These are phyloP conservation scores for Pythium rishiriense DNA, from an alignment of 352 stramenopile genomes.

Conservation along the genomic window DNA sequence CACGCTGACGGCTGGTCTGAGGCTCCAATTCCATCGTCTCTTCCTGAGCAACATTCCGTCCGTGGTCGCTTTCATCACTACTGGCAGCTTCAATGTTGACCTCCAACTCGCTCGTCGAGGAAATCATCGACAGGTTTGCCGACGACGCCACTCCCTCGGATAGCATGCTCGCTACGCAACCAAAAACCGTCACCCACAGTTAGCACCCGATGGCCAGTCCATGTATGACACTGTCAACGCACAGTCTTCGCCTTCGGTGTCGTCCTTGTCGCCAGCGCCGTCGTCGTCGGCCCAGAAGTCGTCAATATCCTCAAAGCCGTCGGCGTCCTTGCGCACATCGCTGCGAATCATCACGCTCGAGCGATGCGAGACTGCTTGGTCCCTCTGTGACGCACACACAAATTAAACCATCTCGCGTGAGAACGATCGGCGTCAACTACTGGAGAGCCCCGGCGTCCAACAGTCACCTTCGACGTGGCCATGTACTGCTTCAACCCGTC, in stretches of 20 bases:
- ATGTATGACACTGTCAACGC: neutral
- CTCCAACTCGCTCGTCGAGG: too few relatives aligned
- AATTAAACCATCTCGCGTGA: too few relatives aligned
- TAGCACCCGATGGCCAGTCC: neutral
- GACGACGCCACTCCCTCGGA: constrained; percentile 26
- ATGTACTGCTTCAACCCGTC: constrained; percentile 67
- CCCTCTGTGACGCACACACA: too few relatives aligned
- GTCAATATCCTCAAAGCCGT: constrained; percentile 87
- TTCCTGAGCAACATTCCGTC: neutral
- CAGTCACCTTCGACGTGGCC: constrained; percentile 42
- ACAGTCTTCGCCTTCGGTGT: constrained; percentile 37
- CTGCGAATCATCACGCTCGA: constrained; percentile 56
- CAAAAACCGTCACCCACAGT: neutral
- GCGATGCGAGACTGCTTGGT: constrained; percentile 23
- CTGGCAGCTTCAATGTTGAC: constrained; percentile 5
- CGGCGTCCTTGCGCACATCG: constrained; percentile 71
- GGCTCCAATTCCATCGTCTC: constrained; percentile 31
- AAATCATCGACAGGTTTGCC: too few relatives aligned
- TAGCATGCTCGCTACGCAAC: constrained; percentile 23
- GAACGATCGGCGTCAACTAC: too few relatives aligned
- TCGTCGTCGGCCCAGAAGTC: constrained; percentile 83
- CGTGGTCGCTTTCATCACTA: constrained; percentile 22
- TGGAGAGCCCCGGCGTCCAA: neutral
- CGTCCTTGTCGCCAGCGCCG: constrained; percentile 39
- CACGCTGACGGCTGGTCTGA: constrained; percentile 18